These are phyloP conservation scores for Hypholoma sublateritium DNA, from an alignment of 768 basidiomycete genomes.

Conservation along the genomic window DNA sequence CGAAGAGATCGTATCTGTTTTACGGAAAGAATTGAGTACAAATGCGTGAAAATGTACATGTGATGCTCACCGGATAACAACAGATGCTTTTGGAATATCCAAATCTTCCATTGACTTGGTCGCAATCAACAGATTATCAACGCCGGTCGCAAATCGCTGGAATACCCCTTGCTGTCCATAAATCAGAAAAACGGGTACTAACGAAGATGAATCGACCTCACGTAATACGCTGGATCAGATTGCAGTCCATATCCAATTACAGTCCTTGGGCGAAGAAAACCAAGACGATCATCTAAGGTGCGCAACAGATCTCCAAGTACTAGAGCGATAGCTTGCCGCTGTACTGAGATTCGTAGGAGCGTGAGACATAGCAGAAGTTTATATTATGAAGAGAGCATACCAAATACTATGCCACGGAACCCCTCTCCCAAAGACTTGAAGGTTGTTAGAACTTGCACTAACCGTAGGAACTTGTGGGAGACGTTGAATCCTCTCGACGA, in stretches of 20 bases:
- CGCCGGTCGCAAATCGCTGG: slow-evolving; percentile 50
- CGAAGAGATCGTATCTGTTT: slow-evolving; percentile 57
- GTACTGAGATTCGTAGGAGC: slow-evolving; percentile 38
- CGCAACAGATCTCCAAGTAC: slow-evolving; percentile 60
- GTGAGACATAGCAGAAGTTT: background rate
- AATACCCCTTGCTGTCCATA: slow-evolving; percentile 44
- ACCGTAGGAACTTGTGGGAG: slow-evolving; percentile 61
- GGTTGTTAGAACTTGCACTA: slow-evolving; percentile 59
- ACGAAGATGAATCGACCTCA: slow-evolving; percentile 1
- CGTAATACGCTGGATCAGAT: slow-evolving; percentile 27
- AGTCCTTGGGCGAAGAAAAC: slow-evolving; percentile 56
- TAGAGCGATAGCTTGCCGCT: slow-evolving; percentile 49
- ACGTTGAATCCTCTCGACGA: slow-evolving; percentile 64
- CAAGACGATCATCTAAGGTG: slow-evolving; percentile 47
- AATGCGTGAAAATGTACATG: background rate
- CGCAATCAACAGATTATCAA: slow-evolving; percentile 62
- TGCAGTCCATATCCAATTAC: slow-evolving; percentile 38
- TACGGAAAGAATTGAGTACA: background rate
- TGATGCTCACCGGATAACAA: slow-evolving; percentile 56
- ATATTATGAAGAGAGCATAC: slow-evolving; percentile 34
- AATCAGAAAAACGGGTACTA: slow-evolving; percentile 1
- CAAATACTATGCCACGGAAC: slow-evolving; percentile 68
- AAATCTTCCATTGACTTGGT: slow-evolving; percentile 61
- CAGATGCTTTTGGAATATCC: slow-evolving; percentile 52
- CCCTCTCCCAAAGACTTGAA: slow-evolving; percentile 51